phyloP scores from a whole-genome alignment of 371 early-diverging fungal genomes.

The Mortierella sp. region DNA sequence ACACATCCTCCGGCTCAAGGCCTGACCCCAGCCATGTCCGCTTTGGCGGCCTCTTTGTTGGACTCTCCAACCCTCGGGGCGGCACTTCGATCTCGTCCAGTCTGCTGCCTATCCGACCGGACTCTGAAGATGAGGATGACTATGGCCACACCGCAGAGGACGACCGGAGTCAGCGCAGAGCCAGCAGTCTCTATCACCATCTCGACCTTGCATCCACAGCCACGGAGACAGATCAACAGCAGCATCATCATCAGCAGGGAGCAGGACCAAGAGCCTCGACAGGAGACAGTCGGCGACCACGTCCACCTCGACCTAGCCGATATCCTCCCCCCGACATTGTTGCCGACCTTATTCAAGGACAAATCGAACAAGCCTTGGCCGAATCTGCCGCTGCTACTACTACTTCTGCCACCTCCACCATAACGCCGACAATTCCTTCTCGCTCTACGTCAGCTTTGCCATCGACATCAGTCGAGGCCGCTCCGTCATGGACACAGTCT shows the following conservation, averaged over 20 bases:
- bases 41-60: constrained; percentile 4
- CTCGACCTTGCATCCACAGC: neutral
- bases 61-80: constrained; percentile 15
- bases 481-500: neutral
- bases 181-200: constrained; percentile 2
- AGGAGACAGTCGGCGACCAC: constrained; percentile 25
- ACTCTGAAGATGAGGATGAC: constrained; percentile 24
- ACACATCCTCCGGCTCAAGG: neutral
- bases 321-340: constrained; percentile 30
- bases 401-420: neutral
- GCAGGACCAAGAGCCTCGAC: constrained; percentile 5
- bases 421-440: neutral
- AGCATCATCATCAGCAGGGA: constrained; percentile 10
- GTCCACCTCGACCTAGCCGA: constrained; percentile 17
- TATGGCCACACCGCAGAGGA: neutral
- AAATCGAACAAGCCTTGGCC: constrained; percentile 23
- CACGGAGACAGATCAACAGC: neutral
- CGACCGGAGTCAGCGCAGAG: constrained; percentile 4
- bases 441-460: neutral
- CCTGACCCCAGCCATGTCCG: constrained; percentile 3
- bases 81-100: constrained; percentile 33
- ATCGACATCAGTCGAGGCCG: neutral
- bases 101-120: constrained; percentile 20
- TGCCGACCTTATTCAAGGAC: constrained; percentile 17
- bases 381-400: constrained; percentile 7